These are phyloP conservation scores for Talaromyces wortmannii DNA, from an alignment of 495 filamentous ascomycete genomes.

Conservation along the genomic window DNA sequence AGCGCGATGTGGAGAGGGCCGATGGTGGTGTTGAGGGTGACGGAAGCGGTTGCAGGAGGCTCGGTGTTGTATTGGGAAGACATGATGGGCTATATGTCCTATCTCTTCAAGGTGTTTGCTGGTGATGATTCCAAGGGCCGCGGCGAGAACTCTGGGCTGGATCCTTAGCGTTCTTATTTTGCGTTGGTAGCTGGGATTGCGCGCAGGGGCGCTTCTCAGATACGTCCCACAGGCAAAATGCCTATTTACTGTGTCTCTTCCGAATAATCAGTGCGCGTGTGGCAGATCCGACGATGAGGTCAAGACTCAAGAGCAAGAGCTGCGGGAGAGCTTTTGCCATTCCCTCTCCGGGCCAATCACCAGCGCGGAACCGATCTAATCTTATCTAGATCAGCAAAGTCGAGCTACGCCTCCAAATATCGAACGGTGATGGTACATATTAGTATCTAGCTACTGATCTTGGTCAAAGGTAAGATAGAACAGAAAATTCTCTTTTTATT, in stretches of 20 bases:
- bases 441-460: too few species aligned
- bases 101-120: background rate
- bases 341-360: background rate
- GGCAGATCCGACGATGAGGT: background rate
- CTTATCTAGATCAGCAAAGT: background rate
- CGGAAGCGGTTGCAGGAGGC: slow-evolving; percentile 84
- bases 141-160: background rate
- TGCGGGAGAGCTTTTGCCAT: background rate
- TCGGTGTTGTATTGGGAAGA: slow-evolving; percentile 88
- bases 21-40: slow-evolving; percentile 78
- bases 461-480: too few species aligned
- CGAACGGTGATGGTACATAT: too few species aligned
- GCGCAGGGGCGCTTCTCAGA: too few species aligned
- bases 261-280: too few species aligned
- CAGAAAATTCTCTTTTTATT: too few species aligned
- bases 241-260: too few species aligned
- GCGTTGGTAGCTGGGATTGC: too few species aligned
- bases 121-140: background rate
- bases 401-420: background rate
- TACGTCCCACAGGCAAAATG: too few species aligned
- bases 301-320: background rate
- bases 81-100: slow-evolving; percentile 43
- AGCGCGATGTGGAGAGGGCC: slow-evolving; percentile 87
- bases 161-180: too few species aligned
- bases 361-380: background rate